Conservation (phyloP, 2,329 filamentous ascomycete genomes). For the Scedosporium minutisporum region DNA sequence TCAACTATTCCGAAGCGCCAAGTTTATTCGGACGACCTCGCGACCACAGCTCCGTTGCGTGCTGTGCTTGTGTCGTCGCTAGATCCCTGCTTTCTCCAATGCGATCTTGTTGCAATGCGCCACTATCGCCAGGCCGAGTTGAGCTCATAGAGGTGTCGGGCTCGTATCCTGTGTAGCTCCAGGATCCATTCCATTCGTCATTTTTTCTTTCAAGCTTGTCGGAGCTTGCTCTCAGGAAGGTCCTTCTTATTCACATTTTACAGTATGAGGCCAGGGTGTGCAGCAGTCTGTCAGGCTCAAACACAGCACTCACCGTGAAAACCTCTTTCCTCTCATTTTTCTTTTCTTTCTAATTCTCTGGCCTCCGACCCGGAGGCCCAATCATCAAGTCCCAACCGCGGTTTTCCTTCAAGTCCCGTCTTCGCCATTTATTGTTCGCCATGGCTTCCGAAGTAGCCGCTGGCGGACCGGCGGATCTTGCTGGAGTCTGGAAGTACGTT, state of each 20-base stretch:
- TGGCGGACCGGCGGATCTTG: conserved; percentile 3
- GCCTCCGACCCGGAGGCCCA: background rate
- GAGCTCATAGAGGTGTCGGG: conserved; percentile 4
- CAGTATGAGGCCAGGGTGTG: background rate
- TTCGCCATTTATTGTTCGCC: background rate
- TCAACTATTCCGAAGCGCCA: background rate
- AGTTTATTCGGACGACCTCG: background rate
- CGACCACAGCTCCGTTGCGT: conserved; percentile 5
- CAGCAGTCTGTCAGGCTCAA: background rate
- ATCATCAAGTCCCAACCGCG: background rate
- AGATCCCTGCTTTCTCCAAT: conserved; percentile 4
- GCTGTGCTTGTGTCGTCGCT: conserved; percentile 4
- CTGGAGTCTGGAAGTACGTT: conserved; percentile 11
- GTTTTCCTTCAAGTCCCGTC: background rate
- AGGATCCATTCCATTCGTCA: background rate
- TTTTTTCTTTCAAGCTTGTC: background rate
- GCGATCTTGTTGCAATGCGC: conserved; percentile 6
- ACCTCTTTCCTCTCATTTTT: background rate
- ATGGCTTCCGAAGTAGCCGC: conserved; percentile 4
- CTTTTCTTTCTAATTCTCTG: background rate
- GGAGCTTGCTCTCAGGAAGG: background rate
- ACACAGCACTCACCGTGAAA: background rate
- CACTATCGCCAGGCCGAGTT: conserved; percentile 2
- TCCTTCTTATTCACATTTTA: background rate
- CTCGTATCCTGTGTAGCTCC: conserved; percentile 4